A percentile compares a stretch with the other conserved stretches of the same genome.
These are phyloP conservation scores for Gryganskiella cystojenkinii DNA, from an alignment of 192 early-diverging fungal species.

Conservation along the genomic window DNA sequence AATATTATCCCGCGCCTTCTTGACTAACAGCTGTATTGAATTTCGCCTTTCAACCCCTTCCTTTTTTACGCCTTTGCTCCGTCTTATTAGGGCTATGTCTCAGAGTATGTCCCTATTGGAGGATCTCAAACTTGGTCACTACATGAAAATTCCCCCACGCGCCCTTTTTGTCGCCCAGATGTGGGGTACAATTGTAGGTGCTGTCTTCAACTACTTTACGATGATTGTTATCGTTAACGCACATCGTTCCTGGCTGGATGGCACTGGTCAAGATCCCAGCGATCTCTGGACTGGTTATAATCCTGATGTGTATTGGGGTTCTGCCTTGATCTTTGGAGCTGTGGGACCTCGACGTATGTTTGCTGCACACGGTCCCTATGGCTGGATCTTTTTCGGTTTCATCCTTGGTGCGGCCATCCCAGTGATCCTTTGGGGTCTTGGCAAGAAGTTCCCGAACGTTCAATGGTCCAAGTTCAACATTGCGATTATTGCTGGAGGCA, in stretches of 20 bases:
- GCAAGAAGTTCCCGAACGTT: conserved; percentile 60
- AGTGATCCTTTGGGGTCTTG: conserved; percentile 61
- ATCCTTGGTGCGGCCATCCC: conserved; percentile 63
- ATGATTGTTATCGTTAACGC: conserved; percentile 43
- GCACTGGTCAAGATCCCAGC: conserved; percentile 46
- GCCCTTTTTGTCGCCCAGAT: conserved; percentile 71
- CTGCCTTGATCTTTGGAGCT: conserved; percentile 81
- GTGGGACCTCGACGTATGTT: conserved; percentile 76
- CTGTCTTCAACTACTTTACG: conserved; percentile 56
- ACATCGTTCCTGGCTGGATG: conserved; percentile 37
- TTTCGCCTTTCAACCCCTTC: too few species aligned
- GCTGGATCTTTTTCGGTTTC: conserved; percentile 48
- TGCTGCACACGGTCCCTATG: conserved; percentile 46
- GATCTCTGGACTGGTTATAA: conserved; percentile 60
- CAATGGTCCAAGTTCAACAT: conserved; percentile 58
- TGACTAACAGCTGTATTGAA: too few species aligned
- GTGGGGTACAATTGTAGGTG: conserved; percentile 62
- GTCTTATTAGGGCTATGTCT: conserved; percentile 70
- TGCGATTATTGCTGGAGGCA: conserved; percentile 57
- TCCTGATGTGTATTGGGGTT: conserved; percentile 65
- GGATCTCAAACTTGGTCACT: conserved; percentile 81
- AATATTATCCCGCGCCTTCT: too few species aligned
- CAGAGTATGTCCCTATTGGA: conserved; percentile 77
- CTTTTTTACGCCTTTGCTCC: too few species aligned
- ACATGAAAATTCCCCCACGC: conserved; percentile 78